Base-by-base conservation (phyloP, 2,329 filamentous ascomycete species). In the Pseudomassariella vexata region DNA sequence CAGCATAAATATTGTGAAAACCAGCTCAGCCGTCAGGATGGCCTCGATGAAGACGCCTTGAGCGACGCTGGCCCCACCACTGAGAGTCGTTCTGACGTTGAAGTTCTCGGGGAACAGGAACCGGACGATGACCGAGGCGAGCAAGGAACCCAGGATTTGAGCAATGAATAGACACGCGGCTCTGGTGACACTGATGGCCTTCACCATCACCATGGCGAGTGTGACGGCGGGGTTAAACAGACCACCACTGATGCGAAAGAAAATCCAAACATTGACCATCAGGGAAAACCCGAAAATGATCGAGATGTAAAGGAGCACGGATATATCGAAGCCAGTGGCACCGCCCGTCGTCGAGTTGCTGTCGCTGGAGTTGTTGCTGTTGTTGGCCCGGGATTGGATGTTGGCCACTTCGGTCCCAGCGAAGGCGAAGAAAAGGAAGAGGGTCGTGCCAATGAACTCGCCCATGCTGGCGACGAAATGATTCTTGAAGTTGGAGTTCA, bases 1-100 rank as follows among this genome's bases (percentile, higher is more conserved):
- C 29, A 79, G 56, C 73, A 79, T 78, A 48, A 72, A 65, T 34
- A 75, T 67, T 3, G 70, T 66, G 26, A 75, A 60, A 16, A 74
- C 63, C 9, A 76, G 53, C 47, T 73, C 61, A 2, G 68, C 61
- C 2, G 70, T 76, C 17, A 76, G 56, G 38, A 75, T 65, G 48
- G 68, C 63, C 46, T 76, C 72, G 35, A 76, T 69, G 46, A 76
- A 72, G 16, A 76, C 47, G 9, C 71, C 71, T 41, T 70, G 68
- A 0, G 56, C 56, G 24, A 63, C 55, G 12, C 55, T 62, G 0
- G 66, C 53, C 5, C 60, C 62, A 3, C 57, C 57, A 10, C 60
- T 58, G 5, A 75, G 53, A 3, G 61, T 59, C 3, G 70, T 74
- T 8, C 50, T 49, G 9, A 71, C 67, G 15, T 66, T 64, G 5